Conservation (phyloP, 2,329 filamentous ascomycete species). For the Neofusicoccum cordaticola region DNA sequence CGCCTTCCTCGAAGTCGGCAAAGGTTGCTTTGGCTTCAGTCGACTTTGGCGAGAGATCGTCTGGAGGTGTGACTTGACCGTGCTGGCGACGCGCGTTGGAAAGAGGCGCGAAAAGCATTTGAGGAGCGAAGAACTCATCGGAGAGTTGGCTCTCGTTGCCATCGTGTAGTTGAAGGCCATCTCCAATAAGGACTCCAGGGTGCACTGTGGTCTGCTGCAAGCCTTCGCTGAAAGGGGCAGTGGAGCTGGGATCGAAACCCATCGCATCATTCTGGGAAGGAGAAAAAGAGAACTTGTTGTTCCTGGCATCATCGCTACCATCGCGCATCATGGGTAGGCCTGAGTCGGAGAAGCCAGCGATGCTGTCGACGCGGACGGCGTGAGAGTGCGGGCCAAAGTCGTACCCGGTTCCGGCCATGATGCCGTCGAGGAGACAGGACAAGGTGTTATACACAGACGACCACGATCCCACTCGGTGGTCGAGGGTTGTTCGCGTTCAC, state of each 20-base stretch:
- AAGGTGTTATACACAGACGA: no score
- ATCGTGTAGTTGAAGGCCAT: neutral
- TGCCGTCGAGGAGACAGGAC: neutral
- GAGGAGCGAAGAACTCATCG: neutral
- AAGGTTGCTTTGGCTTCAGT: neutral
- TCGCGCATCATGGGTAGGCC: neutral
- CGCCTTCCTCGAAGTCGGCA: neutral
- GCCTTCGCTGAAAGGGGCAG: neutral
- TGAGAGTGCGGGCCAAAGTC: neutral
- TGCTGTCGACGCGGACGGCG: neutral
- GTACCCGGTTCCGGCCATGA: neutral
- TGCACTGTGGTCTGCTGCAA: neutral
- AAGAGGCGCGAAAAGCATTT: neutral
- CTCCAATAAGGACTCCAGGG: neutral
- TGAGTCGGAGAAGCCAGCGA: neutral
- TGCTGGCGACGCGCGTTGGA: constrained; percentile 17
- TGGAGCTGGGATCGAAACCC: neutral
- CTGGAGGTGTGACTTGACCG: constrained; percentile 37
- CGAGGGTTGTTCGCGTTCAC: neutral
- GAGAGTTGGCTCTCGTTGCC: neutral
- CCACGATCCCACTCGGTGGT: neutral
- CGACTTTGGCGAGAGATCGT: constrained; percentile 30
- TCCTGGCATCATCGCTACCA: neutral
- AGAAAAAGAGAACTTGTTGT: neutral
- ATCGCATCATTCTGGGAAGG: neutral